A percentile compares a stretch with the other conserved stretches of the same genome.
Conservation (phyloP, 371 early-diverging fungal genomes). For the Mucor piriformis region DNA sequence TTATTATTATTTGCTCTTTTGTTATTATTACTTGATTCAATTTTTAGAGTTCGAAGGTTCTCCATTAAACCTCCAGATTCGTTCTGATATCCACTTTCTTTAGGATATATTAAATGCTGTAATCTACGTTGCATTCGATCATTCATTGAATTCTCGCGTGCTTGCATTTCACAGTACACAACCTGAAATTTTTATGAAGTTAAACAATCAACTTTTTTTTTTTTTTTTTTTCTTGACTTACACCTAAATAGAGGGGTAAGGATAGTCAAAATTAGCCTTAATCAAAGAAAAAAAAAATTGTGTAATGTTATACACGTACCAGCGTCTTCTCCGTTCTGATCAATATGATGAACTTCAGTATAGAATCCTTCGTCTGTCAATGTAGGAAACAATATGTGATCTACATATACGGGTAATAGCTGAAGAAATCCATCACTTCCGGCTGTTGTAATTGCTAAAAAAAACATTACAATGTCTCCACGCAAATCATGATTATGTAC, state of each 20-base stretch:
- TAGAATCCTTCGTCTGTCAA: conserved; percentile 56
- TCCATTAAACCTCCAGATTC: conserved; percentile 61
- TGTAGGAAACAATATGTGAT: conserved; percentile 61
- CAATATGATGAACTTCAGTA: conserved; percentile 54
- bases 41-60: conserved; percentile 30
- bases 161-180: conserved; percentile 42
- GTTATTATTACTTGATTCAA: conserved; percentile 44
- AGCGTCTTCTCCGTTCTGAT: conserved; percentile 40
- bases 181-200: conserved; percentile 16
- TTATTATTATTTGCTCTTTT: not conserved
- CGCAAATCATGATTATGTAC: not conserved
- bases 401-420: conserved; percentile 51
- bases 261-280: conserved; percentile 16
- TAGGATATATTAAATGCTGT: conserved; percentile 54
- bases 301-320: conserved; percentile 29
- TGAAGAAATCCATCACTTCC: conserved; percentile 59
- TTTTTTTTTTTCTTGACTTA: conserved; percentile 8
- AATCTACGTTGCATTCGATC: conserved; percentile 32
- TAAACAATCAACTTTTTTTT: not conserved
- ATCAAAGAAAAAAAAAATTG: conserved; percentile 11
- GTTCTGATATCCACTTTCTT: conserved; percentile 53
- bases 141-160: conserved; percentile 26
- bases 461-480: not conserved
- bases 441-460: conserved; percentile 21
- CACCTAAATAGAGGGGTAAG: conserved; percentile 16